Conservation (phyloP, 768 basidiomycete species). For the Collybia sordida region DNA sequence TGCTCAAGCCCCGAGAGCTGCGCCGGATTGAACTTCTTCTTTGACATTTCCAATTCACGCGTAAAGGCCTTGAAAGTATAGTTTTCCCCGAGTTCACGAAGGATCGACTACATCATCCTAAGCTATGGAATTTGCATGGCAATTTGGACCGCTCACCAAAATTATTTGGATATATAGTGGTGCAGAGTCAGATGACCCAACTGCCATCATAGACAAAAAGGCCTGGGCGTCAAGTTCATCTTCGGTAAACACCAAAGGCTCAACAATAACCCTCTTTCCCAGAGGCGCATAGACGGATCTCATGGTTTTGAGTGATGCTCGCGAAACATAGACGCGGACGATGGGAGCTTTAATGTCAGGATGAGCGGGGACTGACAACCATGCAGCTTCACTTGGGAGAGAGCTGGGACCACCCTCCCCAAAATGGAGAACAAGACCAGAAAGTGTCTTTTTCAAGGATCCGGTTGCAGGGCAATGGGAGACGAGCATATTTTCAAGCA, state of each 20-base stretch:
- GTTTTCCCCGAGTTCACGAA: slow-evolving; percentile 61
- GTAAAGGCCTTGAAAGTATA: slow-evolving; percentile 55
- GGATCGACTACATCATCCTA: slow-evolving; percentile 41
- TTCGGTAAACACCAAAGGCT: slow-evolving; percentile 54
- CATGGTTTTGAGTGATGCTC: slow-evolving; percentile 62
- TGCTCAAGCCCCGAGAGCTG: slow-evolving; percentile 62
- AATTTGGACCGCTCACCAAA: slow-evolving; percentile 41
- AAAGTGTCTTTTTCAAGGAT: slow-evolving; percentile 48
- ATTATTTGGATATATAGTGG: slow-evolving; percentile 72
- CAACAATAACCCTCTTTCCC: slow-evolving; percentile 46
- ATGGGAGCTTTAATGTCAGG: slow-evolving; percentile 29
- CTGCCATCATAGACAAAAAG: slow-evolving; percentile 74
- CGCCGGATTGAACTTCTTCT: slow-evolving; percentile 51
- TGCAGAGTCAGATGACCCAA: slow-evolving; percentile 57
- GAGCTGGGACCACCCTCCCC: slow-evolving; percentile 62
- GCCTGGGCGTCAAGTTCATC: slow-evolving; percentile 67
- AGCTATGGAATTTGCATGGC: background rate
- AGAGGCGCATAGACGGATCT: slow-evolving; percentile 53
- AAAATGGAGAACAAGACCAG: slow-evolving; percentile 67
- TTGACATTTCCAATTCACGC: slow-evolving; percentile 41
- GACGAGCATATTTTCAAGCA: slow-evolving; percentile 74
- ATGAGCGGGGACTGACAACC: slow-evolving; percentile 40
- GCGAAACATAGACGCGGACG: slow-evolving; percentile 57
- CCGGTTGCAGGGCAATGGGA: slow-evolving; percentile 49
- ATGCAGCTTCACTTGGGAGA: slow-evolving; percentile 67